Base-by-base conservation (phyloP, 257 asterid species). In the Jacaranda mimosifolia region DNA sequence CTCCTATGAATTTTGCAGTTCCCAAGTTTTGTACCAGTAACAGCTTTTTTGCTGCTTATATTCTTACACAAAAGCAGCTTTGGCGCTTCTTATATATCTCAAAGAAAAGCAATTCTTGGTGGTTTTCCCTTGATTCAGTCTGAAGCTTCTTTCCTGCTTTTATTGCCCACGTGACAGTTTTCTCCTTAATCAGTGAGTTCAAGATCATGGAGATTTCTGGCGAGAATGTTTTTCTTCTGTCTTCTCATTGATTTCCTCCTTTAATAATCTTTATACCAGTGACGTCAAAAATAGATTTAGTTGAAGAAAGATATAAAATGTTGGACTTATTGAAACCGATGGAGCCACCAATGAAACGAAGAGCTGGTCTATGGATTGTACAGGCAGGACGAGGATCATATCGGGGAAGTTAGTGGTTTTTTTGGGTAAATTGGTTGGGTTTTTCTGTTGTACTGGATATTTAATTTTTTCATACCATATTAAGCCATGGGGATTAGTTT, bases 331-430 rank as follows among this genome's bases (percentile, higher is more conserved):
- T 89, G 79, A 88, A 88, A 79, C 89, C 93, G 6, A 84, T 80
- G 85, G 99, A 91, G 81, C 98, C 97, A 80, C 97, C 96, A 63
- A 86, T 88, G 88, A 95, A 93, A 81, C 87, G 98, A 81, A 91
- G 97, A 90, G 92, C 94, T 80, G 97, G 97, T 77, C 81, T 93
- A 63, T 76, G 92, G 88, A 87, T 89, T 68, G 93, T 87, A 40
- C 99, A 95, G 68, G 99, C 98, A 35, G 99, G 99, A 85, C 85
- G 99, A 87, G 96, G 97, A 65, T 93, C 99, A 26, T 95, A 95
- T 85, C 78, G 99, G 3, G 99, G 92, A 64, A 95, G 97, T 78
- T 95, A 93, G 97, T 79, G 32, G 19, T 70, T 58, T 39, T 64
- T 80, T 76, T 40, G 79, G 68, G 76, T 74, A 70, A 79, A 42